Evolutionary conservation across 2,329 filamentous ascomycete genomes (phyloP).

Genomic region (Aureobasidium sp.): DNA sequence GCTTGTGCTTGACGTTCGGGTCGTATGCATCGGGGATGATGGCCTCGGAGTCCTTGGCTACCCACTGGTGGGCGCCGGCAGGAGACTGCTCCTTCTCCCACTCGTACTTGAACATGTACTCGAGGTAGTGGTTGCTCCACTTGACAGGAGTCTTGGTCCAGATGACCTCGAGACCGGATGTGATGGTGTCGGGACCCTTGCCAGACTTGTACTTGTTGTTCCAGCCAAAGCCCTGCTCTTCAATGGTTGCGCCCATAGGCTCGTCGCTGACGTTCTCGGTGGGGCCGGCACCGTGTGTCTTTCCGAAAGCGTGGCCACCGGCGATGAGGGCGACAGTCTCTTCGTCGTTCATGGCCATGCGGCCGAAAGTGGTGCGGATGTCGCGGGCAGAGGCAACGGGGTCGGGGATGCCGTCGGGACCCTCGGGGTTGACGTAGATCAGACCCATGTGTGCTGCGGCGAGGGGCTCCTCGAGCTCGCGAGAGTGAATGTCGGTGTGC

Average conservation of each 20-base stretch:
- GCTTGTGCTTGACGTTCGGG: constrained; percentile 61
- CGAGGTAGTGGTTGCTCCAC: constrained; percentile 69
- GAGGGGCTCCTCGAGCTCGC: constrained; percentile 61
- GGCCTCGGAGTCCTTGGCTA: constrained; percentile 59
- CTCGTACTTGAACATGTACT: constrained; percentile 71
- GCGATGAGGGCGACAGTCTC: constrained; percentile 75
- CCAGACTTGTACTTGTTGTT: constrained; percentile 56
- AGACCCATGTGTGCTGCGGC: constrained; percentile 67
- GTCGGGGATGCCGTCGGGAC: constrained; percentile 65
- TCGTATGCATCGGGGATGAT: constrained; percentile 69
- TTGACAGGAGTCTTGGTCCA: constrained; percentile 71
- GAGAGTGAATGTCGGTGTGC: constrained; percentile 45
- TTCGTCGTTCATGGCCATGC: constrained; percentile 79
- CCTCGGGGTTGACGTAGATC: constrained; percentile 78
- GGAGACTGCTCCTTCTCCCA: constrained; percentile 72
- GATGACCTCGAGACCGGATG: constrained; percentile 68
- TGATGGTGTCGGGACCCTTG: constrained; percentile 67
- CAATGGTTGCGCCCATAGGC: constrained; percentile 57
- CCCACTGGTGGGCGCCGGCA: constrained; percentile 70
- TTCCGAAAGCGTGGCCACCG: constrained; percentile 72
- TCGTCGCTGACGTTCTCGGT: constrained; percentile 59
- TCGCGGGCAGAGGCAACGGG: constrained; percentile 62
- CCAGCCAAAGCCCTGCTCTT: constrained; percentile 68
- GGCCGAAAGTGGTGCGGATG: constrained; percentile 66
- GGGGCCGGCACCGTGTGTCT: constrained; percentile 68